These are phyloP conservation scores for Collybiopsis luxurians DNA, from an alignment of 768 basidiomycete genomes.

Conservation along the genomic window DNA sequence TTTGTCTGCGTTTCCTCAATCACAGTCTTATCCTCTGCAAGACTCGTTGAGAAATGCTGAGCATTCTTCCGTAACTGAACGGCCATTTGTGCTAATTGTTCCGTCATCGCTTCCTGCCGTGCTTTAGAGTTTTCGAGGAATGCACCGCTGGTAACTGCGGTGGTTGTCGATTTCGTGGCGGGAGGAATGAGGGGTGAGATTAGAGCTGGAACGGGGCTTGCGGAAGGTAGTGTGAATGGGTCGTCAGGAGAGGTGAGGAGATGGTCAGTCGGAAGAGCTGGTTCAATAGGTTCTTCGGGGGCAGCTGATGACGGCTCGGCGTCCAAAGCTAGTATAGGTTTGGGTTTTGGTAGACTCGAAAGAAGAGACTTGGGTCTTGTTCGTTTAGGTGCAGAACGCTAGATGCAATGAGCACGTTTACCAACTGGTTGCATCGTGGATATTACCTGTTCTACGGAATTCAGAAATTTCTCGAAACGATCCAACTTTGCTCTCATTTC, in stretches of 20 bases:
- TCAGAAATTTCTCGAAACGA: slow-evolving; percentile 49
- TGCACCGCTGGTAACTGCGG: slow-evolving; percentile 21
- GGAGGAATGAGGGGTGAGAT: slow-evolving; percentile 32
- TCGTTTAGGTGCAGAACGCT: slow-evolving; percentile 42
- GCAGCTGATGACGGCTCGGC: slow-evolving; percentile 11
- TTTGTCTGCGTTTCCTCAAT: slow-evolving; percentile 67
- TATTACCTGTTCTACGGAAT: slow-evolving; percentile 51
- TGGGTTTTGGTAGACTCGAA: slow-evolving; percentile 49
- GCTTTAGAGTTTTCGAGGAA: slow-evolving; percentile 48
- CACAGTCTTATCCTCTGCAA: slow-evolving; percentile 74
- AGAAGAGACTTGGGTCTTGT: slow-evolving; percentile 47
- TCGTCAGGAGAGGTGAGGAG: slow-evolving; percentile 40
- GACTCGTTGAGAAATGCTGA: slow-evolving; percentile 66
- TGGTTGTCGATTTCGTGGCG: slow-evolving; percentile 21
- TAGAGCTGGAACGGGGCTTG: slow-evolving; percentile 25
- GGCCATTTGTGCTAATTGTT: slow-evolving; percentile 82
- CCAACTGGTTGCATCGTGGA: neutral
- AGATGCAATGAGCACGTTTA: neutral
- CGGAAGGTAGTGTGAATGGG: slow-evolving; percentile 17
- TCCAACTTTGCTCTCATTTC: slow-evolving; percentile 52
- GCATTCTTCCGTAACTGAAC: slow-evolving; percentile 84
- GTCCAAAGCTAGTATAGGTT: slow-evolving; percentile 5
- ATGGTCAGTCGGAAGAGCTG: slow-evolving; percentile 25
- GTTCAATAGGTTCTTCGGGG: slow-evolving; percentile 18
- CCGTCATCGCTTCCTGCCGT: slow-evolving; percentile 71